A percentile compares a stretch with the other conserved stretches of the same genome.
These are phyloP conservation scores for Tremella yokohamensis DNA, from an alignment of 768 basidiomycete species.

Conservation along the genomic window DNA sequence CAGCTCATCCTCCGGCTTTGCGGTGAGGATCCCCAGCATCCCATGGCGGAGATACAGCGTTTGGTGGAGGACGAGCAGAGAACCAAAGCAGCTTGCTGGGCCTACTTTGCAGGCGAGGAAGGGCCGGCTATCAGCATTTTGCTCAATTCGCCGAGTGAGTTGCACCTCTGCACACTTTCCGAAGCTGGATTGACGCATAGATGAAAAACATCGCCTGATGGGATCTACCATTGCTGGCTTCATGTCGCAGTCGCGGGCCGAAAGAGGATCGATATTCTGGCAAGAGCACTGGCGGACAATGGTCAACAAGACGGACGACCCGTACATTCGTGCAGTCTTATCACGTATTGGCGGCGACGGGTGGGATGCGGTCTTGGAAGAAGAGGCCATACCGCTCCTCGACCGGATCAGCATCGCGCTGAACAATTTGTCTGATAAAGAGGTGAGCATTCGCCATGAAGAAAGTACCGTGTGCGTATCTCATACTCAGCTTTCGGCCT, in stretches of 20 bases:
- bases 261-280: slow-evolving; percentile 28
- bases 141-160: slow-evolving; percentile 35
- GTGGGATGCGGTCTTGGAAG: slow-evolving; percentile 45
- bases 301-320: slow-evolving; percentile 41
- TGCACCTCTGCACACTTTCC: not conserved
- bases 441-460: slow-evolving; percentile 22
- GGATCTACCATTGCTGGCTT: slow-evolving; percentile 40
- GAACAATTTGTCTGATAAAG: slow-evolving; percentile 38
- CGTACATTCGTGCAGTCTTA: slow-evolving; percentile 46
- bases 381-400: slow-evolving; percentile 40
- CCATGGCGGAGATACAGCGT: slow-evolving; percentile 4
- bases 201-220: slow-evolving; percentile 41
- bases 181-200: slow-evolving; percentile 14
- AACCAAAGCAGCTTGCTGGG: slow-evolving; percentile 47
- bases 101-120: slow-evolving; percentile 45
- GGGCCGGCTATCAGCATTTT: slow-evolving; percentile 40
- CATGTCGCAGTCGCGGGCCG: slow-evolving; percentile 25
- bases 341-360: slow-evolving; percentile 37
- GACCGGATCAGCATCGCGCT: slow-evolving; percentile 45
- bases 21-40: slow-evolving; percentile 15
- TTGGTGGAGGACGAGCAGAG: slow-evolving; percentile 31
- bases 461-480: not conserved
- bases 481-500: slow-evolving; percentile 27
- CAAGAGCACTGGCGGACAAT: slow-evolving; percentile 38
- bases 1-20: not conserved